phyloP scores from a whole-genome alignment of 129 eudicot species.

The Flaveria sonorensis region DNA sequence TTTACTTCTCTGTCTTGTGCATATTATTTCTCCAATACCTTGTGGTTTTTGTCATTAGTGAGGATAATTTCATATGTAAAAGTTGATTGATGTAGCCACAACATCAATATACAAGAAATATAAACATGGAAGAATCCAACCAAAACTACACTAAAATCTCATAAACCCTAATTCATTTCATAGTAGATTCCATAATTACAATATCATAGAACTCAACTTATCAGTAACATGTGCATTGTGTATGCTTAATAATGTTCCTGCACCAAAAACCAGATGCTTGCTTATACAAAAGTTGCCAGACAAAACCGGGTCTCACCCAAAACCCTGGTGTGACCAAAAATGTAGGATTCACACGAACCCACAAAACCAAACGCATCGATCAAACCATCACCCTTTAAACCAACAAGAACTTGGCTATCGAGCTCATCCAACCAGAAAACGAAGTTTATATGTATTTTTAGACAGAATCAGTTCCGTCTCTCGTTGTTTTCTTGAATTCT shows the following conservation, averaged over 20 bases:
- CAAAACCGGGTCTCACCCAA: slow-evolving; percentile 25
- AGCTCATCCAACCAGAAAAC: slow-evolving; percentile 35
- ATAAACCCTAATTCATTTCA: slow-evolving; percentile 36
- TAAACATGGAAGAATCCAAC: slow-evolving; percentile 24
- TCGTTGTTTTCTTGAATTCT: slow-evolving; percentile 50
- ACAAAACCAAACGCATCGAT: slow-evolving; percentile 35
- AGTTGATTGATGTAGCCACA: not conserved
- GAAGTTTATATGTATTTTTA: slow-evolving; percentile 28
- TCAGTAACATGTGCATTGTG: slow-evolving; percentile 44
- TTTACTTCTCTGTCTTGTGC: not conserved
- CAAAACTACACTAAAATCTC: slow-evolving; percentile 31
- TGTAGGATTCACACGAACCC: slow-evolving; percentile 32
- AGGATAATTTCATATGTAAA: no score
- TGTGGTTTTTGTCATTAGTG: no score
- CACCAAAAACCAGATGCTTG: slow-evolving; percentile 43
- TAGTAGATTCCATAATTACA: slow-evolving; percentile 52
- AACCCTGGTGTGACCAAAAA: slow-evolving; percentile 25
- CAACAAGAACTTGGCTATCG: slow-evolving; percentile 32
- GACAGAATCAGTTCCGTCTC: slow-evolving; percentile 42
- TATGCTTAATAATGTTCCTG: slow-evolving; percentile 35
- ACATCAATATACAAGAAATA: slow-evolving; percentile 7
- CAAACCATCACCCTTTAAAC: slow-evolving; percentile 34
- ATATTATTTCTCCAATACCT: not conserved
- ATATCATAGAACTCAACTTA: slow-evolving; percentile 38
- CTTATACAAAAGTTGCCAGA: slow-evolving; percentile 30